A percentile compares a stretch with the other conserved stretches of the same genome.
These are phyloP conservation scores for Myxozyma geophila DNA, from an alignment of 805 yeast species.

Conservation along the genomic window DNA sequence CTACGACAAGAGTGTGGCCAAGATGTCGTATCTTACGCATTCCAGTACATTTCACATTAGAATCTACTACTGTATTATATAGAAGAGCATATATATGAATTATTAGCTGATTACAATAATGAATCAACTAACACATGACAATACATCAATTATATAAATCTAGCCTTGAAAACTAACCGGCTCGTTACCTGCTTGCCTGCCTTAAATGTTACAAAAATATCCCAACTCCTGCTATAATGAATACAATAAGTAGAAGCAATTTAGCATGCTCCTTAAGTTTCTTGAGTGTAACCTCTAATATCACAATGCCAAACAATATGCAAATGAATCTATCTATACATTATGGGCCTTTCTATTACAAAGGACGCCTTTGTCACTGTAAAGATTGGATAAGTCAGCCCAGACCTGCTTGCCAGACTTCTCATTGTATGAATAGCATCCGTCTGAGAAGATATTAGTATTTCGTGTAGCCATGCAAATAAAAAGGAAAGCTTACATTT, in stretches of 20 bases:
- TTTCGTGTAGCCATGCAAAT: conserved; percentile 19
- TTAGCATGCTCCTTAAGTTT: too few relatives aligned
- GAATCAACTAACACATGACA: too few relatives aligned
- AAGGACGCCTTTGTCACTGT: conserved; percentile 61
- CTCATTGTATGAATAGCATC: conserved; percentile 53
- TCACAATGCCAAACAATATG: background rate
- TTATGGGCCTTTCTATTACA: conserved; percentile 11
- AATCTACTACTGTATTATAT: background rate
- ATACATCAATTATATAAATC: too few relatives aligned
- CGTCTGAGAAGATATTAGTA: conserved; percentile 33
- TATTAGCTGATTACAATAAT: too few relatives aligned
- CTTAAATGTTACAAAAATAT: background rate
- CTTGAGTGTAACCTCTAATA: background rate
- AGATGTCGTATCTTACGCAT: conserved; percentile 79
- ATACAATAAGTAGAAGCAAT: background rate
- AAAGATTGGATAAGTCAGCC: conserved; percentile 56
- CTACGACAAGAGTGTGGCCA: conserved; percentile 72
- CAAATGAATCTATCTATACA: conserved; percentile 6
- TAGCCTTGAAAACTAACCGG: too few relatives aligned
- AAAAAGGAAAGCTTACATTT: conserved; percentile 57
- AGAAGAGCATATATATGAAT: background rate
- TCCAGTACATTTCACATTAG: conserved; percentile 88
- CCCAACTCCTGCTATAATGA: background rate
- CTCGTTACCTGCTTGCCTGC: too few relatives aligned
- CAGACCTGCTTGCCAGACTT: conserved; percentile 47